Base-by-base conservation (phyloP, 345 rosid genomes). In the Hypericum androsaemum region DNA sequence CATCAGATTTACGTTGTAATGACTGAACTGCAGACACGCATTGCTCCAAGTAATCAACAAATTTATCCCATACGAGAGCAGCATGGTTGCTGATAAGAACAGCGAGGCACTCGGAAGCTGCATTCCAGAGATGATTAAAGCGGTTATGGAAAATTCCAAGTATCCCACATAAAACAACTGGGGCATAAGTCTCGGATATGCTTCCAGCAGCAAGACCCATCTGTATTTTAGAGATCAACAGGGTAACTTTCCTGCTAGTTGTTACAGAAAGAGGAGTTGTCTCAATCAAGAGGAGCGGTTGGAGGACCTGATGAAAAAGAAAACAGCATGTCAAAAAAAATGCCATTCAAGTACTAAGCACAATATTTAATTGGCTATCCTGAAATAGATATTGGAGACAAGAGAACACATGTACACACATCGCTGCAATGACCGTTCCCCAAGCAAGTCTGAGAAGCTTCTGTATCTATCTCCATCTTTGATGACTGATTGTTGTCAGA, bases 101-200 rank as follows among this genome's bases (percentile, higher is more conserved):
- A 12, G 73, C 80, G 63, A 88, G 86, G 72, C 98, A 92, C 54
- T 85, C 84, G 15, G 84, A 71, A 47, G 80, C 81, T 43, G 81
- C 78, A 62, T 51, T 67, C 89, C 98, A 85, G 59, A 83, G 54
- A 57, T 57, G 61, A 67, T 73, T 72, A 63, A 80, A 84, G 55
- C 84, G 74, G 65, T 71, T 85, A 68, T 88, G 77, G 58, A 84
- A 79, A 15, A 88, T 64, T 58, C 96, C 98, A 56, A 85, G 63
- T 53, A 85, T 35, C 53, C 84, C 94, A 71, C 77, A 81, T 72
- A 88, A 77, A 62, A 81, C 54, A 37, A 73, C 65, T 48, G 81
- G 77, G 16, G 74, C 32, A 76, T 85, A 81, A 41, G 62, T 45
- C 59, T 66, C 78, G 54, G 75, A 57, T 64, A 92, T 66, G 76